Evolutionary conservation across 176 grass and related monocot genomes (phyloP).

Genomic region (Eleusine indica): DNA sequence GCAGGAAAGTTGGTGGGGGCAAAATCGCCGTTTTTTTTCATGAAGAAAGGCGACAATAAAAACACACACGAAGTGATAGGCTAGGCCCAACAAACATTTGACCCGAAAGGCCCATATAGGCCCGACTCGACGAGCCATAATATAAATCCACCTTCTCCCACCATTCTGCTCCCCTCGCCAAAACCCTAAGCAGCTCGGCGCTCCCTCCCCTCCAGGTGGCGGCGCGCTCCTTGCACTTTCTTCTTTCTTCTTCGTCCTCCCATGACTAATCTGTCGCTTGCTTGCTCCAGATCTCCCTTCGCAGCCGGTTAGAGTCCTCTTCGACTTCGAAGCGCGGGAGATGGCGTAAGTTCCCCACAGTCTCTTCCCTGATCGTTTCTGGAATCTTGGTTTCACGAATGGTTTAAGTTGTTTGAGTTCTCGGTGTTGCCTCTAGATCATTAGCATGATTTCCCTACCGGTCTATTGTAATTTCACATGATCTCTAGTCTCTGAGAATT

Average conservation of each 20-base stretch:
- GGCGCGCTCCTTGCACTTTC: slow-evolving; percentile 3
- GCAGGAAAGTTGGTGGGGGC: too few relatives aligned
- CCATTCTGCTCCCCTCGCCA: background rate
- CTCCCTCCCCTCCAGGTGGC: slow-evolving; percentile 15
- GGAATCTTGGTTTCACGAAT: background rate
- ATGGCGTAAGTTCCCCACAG: slow-evolving; percentile 20
- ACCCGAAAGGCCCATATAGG: slow-evolving; percentile 18
- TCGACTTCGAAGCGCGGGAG: slow-evolving; percentile 6
- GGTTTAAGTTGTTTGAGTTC: too few relatives aligned
- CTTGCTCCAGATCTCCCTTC: background rate
- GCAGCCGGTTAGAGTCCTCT: background rate
- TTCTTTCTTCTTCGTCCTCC: background rate
- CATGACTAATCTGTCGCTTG: background rate
- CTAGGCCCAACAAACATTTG: background rate
- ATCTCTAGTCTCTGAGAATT: too few relatives aligned
- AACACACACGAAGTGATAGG: too few relatives aligned
- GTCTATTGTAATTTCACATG: too few relatives aligned
- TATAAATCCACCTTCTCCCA: background rate
- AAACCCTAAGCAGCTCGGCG: slow-evolving; percentile 30
- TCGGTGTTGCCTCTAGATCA: too few relatives aligned
- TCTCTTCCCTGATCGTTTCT: background rate
- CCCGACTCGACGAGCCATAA: background rate
- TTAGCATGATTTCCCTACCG: too few relatives aligned
- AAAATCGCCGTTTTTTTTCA: too few relatives aligned
- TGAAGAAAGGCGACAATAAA: too few relatives aligned